These are phyloP conservation scores for Phytophthora pinifolia DNA, from an alignment of 352 stramenopile genomes.

Conservation along the genomic window DNA sequence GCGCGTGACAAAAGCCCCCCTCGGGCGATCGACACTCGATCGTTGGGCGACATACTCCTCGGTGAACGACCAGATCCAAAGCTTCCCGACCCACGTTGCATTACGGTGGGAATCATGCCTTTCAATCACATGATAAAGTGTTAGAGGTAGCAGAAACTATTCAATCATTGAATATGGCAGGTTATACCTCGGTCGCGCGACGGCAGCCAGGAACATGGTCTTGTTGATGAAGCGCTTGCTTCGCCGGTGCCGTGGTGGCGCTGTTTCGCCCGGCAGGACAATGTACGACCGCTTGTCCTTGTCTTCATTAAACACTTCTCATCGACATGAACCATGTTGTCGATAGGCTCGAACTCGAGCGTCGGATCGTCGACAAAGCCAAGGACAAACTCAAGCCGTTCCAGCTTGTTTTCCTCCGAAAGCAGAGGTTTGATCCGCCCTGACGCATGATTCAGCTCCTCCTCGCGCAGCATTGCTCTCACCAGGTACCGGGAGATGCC, in stretches of 20 bases:
- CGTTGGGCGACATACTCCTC: slow-evolving; percentile 10
- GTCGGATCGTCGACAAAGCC: not conserved
- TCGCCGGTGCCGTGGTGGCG: not conserved
- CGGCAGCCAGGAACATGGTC: no score
- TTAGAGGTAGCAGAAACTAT: no score
- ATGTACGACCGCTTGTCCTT: not conserved
- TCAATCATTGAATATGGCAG: no score
- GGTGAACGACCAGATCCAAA: slow-evolving; percentile 28
- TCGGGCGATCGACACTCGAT: slow-evolving; percentile 14
- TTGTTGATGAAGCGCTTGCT: slow-evolving; percentile 12
- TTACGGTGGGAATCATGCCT: no score
- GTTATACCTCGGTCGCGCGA: no score
- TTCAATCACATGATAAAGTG: no score
- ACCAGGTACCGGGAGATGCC: not conserved
- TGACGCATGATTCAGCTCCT: not conserved
- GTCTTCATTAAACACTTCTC: slow-evolving; percentile 19
- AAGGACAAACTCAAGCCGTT: not conserved
- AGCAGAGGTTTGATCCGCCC: not conserved
- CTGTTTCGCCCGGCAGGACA: not conserved
- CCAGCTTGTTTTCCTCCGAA: no score
- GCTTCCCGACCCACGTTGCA: slow-evolving; percentile 5
- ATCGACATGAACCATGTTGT: slow-evolving; percentile 10
- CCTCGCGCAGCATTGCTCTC: not conserved
- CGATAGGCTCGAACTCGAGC: slow-evolving; percentile 6
- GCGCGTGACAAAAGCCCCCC: not conserved